phyloP scores from a whole-genome alignment of 2,329 filamentous ascomycete species.

The Arthrobotrys sphaeroides region DNA sequence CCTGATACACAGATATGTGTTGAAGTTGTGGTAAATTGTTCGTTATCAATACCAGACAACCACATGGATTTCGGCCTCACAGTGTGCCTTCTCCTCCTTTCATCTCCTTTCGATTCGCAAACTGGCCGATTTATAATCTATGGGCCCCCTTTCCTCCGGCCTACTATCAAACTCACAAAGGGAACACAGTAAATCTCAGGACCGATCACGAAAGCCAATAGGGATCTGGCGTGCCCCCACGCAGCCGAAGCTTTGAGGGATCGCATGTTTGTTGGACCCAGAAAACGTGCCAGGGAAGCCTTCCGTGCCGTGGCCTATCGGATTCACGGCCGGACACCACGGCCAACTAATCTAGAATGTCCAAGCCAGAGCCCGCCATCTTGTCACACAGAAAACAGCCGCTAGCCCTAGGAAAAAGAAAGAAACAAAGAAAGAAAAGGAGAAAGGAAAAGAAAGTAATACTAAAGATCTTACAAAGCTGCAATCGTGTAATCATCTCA shows the following conservation, averaged over 20 bases:
- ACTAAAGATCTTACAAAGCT: too few relatives aligned
- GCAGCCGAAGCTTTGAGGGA: too few relatives aligned
- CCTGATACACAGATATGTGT: not conserved
- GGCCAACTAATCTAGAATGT: constrained; percentile 24
- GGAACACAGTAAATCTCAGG: not conserved
- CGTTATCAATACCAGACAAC: too few relatives aligned
- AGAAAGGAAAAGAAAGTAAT: too few relatives aligned
- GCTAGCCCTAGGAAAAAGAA: constrained; percentile 5
- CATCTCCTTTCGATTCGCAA: not conserved
- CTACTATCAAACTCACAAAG: not conserved
- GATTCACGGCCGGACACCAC: not conserved
- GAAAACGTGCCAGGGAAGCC: not conserved
- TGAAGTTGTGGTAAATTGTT: constrained; percentile 1
- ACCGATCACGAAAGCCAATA: not conserved
- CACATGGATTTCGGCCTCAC: not conserved
- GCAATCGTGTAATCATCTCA: not conserved
- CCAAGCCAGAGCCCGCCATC: not conserved
- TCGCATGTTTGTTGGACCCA: too few relatives aligned
- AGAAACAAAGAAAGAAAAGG: not conserved
- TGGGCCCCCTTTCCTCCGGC: constrained; percentile 5
- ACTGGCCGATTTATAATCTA: not conserved
- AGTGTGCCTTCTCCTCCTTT: too few relatives aligned
- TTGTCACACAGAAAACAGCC: not conserved
- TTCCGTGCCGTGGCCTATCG: constrained; percentile 10
- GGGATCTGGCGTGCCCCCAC: not conserved